These are phyloP conservation scores for Papilionanthe hybrid DNA, from an alignment of 116 monocot genomes.

Conservation along the genomic window DNA sequence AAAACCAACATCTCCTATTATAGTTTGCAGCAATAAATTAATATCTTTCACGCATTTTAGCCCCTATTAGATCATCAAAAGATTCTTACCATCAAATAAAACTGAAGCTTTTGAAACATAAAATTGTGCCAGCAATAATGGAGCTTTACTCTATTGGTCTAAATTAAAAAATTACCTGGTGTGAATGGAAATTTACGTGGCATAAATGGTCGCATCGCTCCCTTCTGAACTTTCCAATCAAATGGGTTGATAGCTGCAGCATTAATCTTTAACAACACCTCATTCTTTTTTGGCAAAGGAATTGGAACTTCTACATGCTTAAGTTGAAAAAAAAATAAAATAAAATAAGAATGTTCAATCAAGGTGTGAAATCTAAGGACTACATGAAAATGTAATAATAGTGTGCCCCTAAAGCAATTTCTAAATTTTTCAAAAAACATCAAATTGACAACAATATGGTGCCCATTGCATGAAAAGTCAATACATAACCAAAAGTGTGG, in stretches of 20 bases:
- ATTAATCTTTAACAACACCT: constrained; percentile 62
- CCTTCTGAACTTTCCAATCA: constrained; percentile 82
- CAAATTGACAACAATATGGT: not conserved
- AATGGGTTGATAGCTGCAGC: constrained; percentile 62
- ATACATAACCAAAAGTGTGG: not conserved
- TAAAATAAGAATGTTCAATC: not conserved
- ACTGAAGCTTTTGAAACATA: too few relatives aligned
- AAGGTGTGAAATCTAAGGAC: not conserved
- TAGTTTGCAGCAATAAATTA: too few relatives aligned
- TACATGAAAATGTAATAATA: not conserved
- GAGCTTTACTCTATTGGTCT: too few relatives aligned
- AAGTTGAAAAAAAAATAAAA: not conserved
- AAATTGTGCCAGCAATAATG: too few relatives aligned
- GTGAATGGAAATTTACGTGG: constrained; percentile 65
- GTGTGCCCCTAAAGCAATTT: not conserved
- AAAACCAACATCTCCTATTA: too few relatives aligned
- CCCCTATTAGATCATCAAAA: too few relatives aligned
- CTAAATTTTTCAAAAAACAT: not conserved
- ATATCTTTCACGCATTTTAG: too few relatives aligned
- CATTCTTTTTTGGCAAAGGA: constrained; percentile 60
- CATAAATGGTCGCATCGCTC: constrained; percentile 43
- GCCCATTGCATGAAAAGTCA: not conserved
- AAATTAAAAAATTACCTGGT: constrained; percentile 36
- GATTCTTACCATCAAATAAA: too few relatives aligned
- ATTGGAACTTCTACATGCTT: constrained; percentile 69